Evolutionary conservation across 1,284 basidiomycete genomes (phyloP), one percentile per base, ranked within the genome.

Genomic region (Marasmius tenuissimus): DNA sequence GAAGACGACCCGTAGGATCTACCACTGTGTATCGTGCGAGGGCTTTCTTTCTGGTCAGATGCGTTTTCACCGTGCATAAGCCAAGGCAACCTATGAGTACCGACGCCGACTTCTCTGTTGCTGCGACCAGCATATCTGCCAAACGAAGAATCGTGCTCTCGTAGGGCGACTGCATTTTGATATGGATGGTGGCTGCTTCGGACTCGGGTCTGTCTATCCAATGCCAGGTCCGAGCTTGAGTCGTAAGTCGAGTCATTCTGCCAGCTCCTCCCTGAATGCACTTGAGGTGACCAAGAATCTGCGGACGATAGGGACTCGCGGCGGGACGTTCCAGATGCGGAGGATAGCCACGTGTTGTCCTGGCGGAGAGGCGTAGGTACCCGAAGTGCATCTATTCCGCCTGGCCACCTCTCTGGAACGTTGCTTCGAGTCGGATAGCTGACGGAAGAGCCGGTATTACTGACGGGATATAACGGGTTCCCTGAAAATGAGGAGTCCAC

Each of bases 1-100:
- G 77, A 72, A 76, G 79, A 81, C 27, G 69, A 67, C 8, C 78
- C 80, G 1, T 72, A 72, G 20, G 76, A 73, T 3, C 40, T 47
- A 18, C 20, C 20, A 22, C 40, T 57, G 20, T 27, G 35, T 22
- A 45, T 16, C 35, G 56, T 34, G 10, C 53, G 34, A 14, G 18
- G 38, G 47, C 73, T 74, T 37, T 73, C 70, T 14, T 63, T 67
- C 34, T 74, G 70, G 18, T 70, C 60, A 1, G 69, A 61, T 50
- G 75, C 73, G 70, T 70, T 54, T 22, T 59, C 61, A 12, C 72
- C 69, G 39, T 60, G 65, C 34, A 65, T 55, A 37, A 66, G 42
- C 69, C 69, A 70, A 16, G 67, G 64, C 34, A 66, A 39, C 42
- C 68, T 58, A 7, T 62, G 66, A 18, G 62, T 56, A 22, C 65